Base-by-base conservation (phyloP, 1,284 basidiomycete species). In the Marasmius tenuissimus region DNA sequence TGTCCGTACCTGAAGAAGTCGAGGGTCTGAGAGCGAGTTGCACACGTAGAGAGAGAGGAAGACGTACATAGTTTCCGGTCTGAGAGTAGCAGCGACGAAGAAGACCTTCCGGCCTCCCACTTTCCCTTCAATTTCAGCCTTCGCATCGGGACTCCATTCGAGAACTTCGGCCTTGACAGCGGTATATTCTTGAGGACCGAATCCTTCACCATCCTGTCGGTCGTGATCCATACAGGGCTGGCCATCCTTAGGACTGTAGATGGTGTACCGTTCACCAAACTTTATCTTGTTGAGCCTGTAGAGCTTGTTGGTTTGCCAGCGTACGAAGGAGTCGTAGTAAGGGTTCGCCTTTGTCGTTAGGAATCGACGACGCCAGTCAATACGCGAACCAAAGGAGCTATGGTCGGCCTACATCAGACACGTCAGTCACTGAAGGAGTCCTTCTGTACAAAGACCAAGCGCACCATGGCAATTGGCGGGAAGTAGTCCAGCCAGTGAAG, bases 201-300 rank as follows among this genome's bases (percentile, higher is more conserved):
- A 81, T 58, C 92, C 96, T 77, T 99, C 97, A 54, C 97, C 97
- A 66, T 95, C 94, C 61, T 89, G 86, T 65, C 97, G 93, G 75
- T 99, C 97, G 80, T 99, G 97, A 78, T 99, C 97, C 97, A 99
- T 99, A 75, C 97, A 99, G 1, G 97, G 97, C 74, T 99, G 97
- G 9, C 95, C 96, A 71, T 99, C 97, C 76, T 98, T 98, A n/a
- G 95, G 95, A 69, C 94, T 97, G 83, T 97, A 99, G 73, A 99
- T 95, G 47, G 97, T 99, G 78, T 98, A 97, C 51, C 97, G 91
- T 80, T 98, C 94, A 58, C 97, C 97, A 72, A 98, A 99, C 80
- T 97, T 97, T 82, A 98, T 93, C 76, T 95, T 95, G 40, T 91
- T 89, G 59, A 94, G 81, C 50, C 81, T 82, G 77, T 93, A 85